phyloP scores from a whole-genome alignment of 371 early-diverging fungal genomes.

The Mortierella sp. region DNA sequence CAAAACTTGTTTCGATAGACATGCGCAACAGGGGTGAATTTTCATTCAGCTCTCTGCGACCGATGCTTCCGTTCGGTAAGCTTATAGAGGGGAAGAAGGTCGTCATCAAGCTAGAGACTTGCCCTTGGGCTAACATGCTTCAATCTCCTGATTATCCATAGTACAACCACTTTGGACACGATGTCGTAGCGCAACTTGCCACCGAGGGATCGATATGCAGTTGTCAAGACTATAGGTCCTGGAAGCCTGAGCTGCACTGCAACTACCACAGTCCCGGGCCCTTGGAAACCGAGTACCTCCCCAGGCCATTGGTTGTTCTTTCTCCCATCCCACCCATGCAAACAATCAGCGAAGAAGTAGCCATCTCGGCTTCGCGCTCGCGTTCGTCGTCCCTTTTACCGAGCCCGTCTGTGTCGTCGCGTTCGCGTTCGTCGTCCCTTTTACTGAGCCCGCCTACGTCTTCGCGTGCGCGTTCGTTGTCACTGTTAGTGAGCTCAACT shows the following conservation, averaged over 20 bases:
- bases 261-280: slow-evolving; percentile 19
- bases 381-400: no score
- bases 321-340: background rate
- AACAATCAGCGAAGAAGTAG: no score
- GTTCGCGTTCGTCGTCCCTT: no score
- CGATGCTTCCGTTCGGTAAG: slow-evolving; percentile 51
- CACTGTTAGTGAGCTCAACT: no score
- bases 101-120: background rate
- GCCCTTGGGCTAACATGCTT: background rate
- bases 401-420: no score
- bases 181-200: slow-evolving; percentile 13
- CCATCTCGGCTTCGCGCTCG: no score
- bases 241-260: slow-evolving; percentile 17
- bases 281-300: slow-evolving; percentile 17
- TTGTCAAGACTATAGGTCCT: slow-evolving; percentile 31
- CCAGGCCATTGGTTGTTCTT: background rate
- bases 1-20: slow-evolving; percentile 21
- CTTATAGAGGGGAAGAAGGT: no score
- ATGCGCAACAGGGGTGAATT: slow-evolving; percentile 1
- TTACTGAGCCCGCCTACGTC: no score
- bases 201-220: slow-evolving; percentile 22
- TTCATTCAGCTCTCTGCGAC: slow-evolving; percentile 15
- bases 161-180: slow-evolving; percentile 42
- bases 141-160: background rate
- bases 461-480: no score